A percentile compares a stretch with the other conserved stretches of the same genome.
Evolutionary conservation across 2,329 filamentous ascomycete species (phyloP).

Genomic region (Teratosphaeria destructans): DNA sequence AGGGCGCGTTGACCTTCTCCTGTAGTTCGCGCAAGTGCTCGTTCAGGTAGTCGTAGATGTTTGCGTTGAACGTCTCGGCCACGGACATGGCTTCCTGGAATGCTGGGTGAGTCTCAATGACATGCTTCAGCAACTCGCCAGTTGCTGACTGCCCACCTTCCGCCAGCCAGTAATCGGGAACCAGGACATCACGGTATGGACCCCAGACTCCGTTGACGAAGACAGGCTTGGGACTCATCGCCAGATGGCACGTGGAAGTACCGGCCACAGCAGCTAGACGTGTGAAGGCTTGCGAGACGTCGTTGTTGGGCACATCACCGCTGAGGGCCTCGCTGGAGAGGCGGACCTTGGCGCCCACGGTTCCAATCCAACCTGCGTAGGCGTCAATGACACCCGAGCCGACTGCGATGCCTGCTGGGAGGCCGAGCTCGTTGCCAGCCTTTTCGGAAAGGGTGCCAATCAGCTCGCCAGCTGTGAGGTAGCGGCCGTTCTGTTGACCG

Average conservation of each 20-base stretch:
- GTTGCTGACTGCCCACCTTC: slow-evolving; percentile 96
- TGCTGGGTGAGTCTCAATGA: slow-evolving; percentile 89
- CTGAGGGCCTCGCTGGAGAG: slow-evolving; percentile 55
- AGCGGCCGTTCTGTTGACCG: slow-evolving; percentile 67
- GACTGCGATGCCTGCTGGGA: slow-evolving; percentile 79
- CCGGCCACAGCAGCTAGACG: slow-evolving; percentile 89
- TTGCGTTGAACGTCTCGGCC: slow-evolving; percentile 71
- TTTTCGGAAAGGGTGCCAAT: slow-evolving; percentile 77
- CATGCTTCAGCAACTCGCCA: slow-evolving; percentile 84
- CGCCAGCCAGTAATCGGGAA: slow-evolving; percentile 91
- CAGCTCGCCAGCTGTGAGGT: slow-evolving; percentile 82
- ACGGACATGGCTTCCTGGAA: slow-evolving; percentile 70
- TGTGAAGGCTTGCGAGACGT: slow-evolving; percentile 84
- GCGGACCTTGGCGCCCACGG: slow-evolving; percentile 91
- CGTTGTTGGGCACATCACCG: slow-evolving; percentile 60
- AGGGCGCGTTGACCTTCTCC: slow-evolving; percentile 58
- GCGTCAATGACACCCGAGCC: slow-evolving; percentile 96
- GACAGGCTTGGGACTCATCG: slow-evolving; percentile 85
- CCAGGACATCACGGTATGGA: slow-evolving; percentile 85
- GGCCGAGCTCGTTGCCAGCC: slow-evolving; percentile 71
- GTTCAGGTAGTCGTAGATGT: slow-evolving; percentile 94
- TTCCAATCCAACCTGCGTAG: slow-evolving; percentile 97
- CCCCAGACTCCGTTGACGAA: slow-evolving; percentile 97
- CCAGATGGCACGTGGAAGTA: slow-evolving; percentile 93
- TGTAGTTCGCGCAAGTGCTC: slow-evolving; percentile 69